A percentile compares a stretch with the other conserved stretches of the same genome.
Conservation (phyloP, 176 grass and related monocot genomes). For the Stipa capillata region DNA sequence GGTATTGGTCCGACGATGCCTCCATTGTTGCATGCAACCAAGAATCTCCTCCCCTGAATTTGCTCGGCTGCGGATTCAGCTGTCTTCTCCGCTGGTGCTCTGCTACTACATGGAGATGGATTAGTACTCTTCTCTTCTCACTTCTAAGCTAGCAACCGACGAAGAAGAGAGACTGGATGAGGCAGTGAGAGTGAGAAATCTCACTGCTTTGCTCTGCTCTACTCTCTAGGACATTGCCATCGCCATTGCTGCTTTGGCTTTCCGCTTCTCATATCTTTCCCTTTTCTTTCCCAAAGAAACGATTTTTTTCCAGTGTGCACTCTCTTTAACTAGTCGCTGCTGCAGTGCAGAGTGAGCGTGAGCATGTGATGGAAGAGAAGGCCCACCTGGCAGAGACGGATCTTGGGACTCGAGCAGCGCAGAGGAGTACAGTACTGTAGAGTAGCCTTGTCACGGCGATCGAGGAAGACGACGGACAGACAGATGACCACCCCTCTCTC, state of each 20-base stretch:
- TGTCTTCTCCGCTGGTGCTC: too few species aligned
- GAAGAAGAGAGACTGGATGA: not conserved
- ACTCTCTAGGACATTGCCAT: not conserved
- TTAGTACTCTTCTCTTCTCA: too few species aligned
- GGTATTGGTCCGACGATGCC: slow-evolving; percentile 66
- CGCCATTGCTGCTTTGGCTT: not conserved
- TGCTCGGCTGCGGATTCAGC: too few species aligned
- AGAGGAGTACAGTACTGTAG: too few species aligned
- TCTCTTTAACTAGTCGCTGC: too few species aligned
- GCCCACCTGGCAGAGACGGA: not conserved
- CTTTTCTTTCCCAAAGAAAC: not conserved
- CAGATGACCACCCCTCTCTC: too few species aligned
- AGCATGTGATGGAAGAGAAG: not conserved
- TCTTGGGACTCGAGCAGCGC: not conserved
- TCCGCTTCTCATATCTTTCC: not conserved
- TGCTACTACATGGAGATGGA: too few species aligned
- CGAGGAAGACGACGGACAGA: not conserved
- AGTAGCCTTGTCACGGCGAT: not conserved
- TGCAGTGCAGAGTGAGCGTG: too few species aligned
- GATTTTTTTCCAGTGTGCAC: not conserved
- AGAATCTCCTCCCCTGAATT: too few species aligned
- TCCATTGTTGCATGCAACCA: not conserved
- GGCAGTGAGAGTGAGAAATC: not conserved
- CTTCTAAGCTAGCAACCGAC: too few species aligned
- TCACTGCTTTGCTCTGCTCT: not conserved